Evolutionary conservation across 129 eudicot genomes (phyloP).

Genomic region (carrot (Daucus carota)): DH1_v3.0 NC_030383.2:6036501-6037000

Average conservation of each 20-base stretch:
- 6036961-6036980: not conserved
- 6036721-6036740: not conserved
- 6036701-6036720: not conserved
- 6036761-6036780: conserved; percentile 59
- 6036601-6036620: conserved; percentile 45
- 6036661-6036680: conserved; percentile 52
- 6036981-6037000: not conserved
- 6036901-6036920: not conserved
- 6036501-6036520: not conserved
- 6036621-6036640: conserved; percentile 72
- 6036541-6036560: not conserved
- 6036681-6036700: conserved; percentile 34
- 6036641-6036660: conserved; percentile 59
- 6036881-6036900: not conserved
- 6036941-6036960: not conserved
- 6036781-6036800: conserved; percentile 54
- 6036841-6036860: not conserved
- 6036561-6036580: not conserved
- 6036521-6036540: not conserved
- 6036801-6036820: conserved; percentile 88
- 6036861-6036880: not conserved
- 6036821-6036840: conserved; percentile 49
- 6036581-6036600: conserved; percentile 10
- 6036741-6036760: not conserved
- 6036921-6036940: not conserved